phyloP scores from a whole-genome alignment of 73 alveolate genomes.

The Stentor coeruleus region DNA sequence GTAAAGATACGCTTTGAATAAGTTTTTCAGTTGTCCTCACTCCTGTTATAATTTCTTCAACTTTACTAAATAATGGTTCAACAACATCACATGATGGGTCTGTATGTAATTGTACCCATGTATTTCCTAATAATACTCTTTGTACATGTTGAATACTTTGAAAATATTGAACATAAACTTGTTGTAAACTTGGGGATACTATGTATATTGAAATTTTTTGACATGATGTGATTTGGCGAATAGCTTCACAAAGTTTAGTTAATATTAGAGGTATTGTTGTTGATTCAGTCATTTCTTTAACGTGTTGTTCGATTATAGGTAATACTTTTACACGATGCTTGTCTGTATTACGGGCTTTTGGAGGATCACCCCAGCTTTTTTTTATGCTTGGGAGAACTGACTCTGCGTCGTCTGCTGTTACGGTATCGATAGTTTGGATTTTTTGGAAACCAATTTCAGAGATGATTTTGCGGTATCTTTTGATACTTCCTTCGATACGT shows the following conservation, averaged over 20 bases:
- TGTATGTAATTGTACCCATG: background rate
- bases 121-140: background rate
- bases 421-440: background rate
- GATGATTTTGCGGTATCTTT: conserved; percentile 21
- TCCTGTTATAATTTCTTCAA: background rate
- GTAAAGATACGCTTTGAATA: background rate
- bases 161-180: background rate
- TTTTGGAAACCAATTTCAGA: background rate
- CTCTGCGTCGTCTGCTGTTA: background rate
- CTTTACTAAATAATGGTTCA: background rate
- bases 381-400: no score
- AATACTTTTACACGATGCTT: background rate
- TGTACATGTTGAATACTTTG: background rate
- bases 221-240: background rate
- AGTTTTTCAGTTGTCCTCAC: background rate
- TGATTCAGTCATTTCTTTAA: background rate
- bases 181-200: background rate
- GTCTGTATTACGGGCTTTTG: background rate
- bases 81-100: background rate
- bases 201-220: background rate
- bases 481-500: conserved; percentile 17
- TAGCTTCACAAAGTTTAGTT: background rate
- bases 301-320: background rate
- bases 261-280: background rate
- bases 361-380: background rate